These are phyloP conservation scores for Naganishia sp. DNA, from an alignment of 1,284 basidiomycete species.

Conservation along the genomic window DNA sequence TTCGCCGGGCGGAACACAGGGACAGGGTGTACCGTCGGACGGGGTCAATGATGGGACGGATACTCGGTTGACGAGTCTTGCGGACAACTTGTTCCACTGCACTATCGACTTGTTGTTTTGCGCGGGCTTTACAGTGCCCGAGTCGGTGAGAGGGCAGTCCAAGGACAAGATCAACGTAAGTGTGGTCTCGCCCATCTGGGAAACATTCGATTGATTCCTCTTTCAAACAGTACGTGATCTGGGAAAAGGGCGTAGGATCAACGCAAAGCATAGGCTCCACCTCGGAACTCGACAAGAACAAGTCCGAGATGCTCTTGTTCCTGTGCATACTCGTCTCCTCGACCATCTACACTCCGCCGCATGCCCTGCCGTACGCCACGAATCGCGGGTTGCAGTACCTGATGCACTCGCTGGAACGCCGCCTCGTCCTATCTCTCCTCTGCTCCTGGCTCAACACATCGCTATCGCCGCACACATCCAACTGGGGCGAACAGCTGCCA, in stretches of 20 bases:
- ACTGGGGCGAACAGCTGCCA: conserved; percentile 60
- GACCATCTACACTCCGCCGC: conserved; percentile 78
- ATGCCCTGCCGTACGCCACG: conserved; percentile 67
- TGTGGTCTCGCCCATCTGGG: conserved; percentile 66
- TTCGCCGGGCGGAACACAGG: background rate
- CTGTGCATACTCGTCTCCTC: conserved; percentile 80
- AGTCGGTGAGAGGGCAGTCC: conserved; percentile 63
- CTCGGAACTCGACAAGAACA: conserved; percentile 72
- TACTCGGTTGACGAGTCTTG: conserved; percentile 67
- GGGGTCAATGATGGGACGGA: conserved; percentile 47
- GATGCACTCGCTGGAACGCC: conserved; percentile 73
- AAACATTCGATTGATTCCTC: conserved; percentile 41
- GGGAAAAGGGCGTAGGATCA: conserved; percentile 87
- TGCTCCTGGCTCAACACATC: conserved; percentile 89
- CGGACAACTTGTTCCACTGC: conserved; percentile 73
- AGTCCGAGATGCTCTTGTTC: conserved; percentile 80
- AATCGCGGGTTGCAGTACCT: conserved; percentile 74
- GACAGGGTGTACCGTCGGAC: conserved; percentile 3
- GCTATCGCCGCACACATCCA: conserved; percentile 60
- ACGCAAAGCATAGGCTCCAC: conserved; percentile 70
- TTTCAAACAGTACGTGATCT: conserved; percentile 55
- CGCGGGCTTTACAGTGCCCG: conserved; percentile 84
- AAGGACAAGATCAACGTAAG: conserved; percentile 70
- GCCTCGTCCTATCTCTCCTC: conserved; percentile 79
- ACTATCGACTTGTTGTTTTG: conserved; percentile 84